Conservation (phyloP, 1,284 basidiomycete genomes). For the Vanrija pseudolonga region DNA sequence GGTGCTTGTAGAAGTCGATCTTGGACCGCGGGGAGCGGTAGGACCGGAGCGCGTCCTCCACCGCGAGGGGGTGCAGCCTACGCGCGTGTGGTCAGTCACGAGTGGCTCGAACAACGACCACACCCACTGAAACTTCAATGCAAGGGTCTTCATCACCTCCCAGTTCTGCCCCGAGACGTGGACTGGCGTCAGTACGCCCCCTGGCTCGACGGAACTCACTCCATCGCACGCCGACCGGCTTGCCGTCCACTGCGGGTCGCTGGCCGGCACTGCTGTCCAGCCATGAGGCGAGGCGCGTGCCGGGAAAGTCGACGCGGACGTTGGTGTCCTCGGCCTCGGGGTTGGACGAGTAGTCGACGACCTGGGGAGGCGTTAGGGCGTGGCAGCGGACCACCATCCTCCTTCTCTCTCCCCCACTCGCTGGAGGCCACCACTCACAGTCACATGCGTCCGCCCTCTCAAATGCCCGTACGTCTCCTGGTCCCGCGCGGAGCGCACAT, state of each 20-base stretch:
- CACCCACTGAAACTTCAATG: constrained; percentile 38
- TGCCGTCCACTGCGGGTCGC: constrained; percentile 32
- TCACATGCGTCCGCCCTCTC: constrained; percentile 28
- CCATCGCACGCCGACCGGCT: constrained; percentile 39
- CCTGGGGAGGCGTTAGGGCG: constrained; percentile 14
- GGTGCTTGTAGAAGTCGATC: constrained; percentile 47
- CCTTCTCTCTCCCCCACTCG: too few relatives aligned
- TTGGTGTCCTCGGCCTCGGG: constrained; percentile 38
- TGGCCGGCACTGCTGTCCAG: constrained; percentile 33
- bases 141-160: constrained; percentile 46
- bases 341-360: constrained; percentile 46
- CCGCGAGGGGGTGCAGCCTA: constrained; percentile 48
- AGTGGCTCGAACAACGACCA: too few relatives aligned
- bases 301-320: constrained; percentile 41
- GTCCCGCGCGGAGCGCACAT: constrained; percentile 41
- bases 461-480: constrained; percentile 42
- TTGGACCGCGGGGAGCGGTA: constrained; percentile 45
- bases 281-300: constrained; percentile 40
- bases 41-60: constrained; percentile 47
- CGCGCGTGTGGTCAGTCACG: background rate
- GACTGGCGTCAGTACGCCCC: constrained; percentile 19
- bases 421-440: constrained; percentile 18
- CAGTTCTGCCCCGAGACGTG: constrained; percentile 49
- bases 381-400: too few relatives aligned
- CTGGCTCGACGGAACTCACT: constrained; percentile 28